phyloP scores from a whole-genome alignment of 2,329 filamentous ascomycete species.

The Aspergillus sp. region DNA sequence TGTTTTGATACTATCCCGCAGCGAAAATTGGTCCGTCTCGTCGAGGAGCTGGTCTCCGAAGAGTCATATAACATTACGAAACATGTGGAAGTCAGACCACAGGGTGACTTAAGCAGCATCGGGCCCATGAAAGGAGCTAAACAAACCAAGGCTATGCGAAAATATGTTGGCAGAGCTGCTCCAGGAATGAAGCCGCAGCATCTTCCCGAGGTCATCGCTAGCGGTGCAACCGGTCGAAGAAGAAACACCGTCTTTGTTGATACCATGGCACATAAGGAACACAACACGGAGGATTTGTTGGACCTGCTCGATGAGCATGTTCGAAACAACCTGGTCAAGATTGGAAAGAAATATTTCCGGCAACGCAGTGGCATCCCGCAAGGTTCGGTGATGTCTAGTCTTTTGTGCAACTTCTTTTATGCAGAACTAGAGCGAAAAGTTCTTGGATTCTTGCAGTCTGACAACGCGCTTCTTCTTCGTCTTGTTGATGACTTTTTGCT shows the following conservation, averaged over 20 bases:
- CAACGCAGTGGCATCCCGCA: constrained; percentile 90
- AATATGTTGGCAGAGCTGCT: constrained; percentile 53
- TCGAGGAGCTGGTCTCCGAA: constrained; percentile 54
- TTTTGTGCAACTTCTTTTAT: constrained; percentile 95
- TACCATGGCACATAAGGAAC: constrained; percentile 53
- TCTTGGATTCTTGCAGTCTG: constrained; percentile 59
- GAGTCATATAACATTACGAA: constrained; percentile 66
- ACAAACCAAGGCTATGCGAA: constrained; percentile 25
- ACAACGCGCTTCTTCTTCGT: constrained; percentile 67
- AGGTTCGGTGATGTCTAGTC: constrained; percentile 79
- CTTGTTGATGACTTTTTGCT: constrained; percentile 92
- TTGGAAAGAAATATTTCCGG: constrained; percentile 82
- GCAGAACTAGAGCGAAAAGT: constrained; percentile 72
- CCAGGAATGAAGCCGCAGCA: constrained; percentile 37
- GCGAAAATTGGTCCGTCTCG: constrained; percentile 62
- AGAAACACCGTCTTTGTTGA: constrained; percentile 73
- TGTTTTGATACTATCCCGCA: constrained; percentile 97
- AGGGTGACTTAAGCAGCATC: constrained; percentile 21
- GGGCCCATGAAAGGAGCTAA: constrained; percentile 10
- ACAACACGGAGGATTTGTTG: constrained; percentile 58
- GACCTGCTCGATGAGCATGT: constrained; percentile 74
- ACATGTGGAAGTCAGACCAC: constrained; percentile 66
- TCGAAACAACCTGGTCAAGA: constrained; percentile 76
- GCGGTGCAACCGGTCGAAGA: constrained; percentile 40
- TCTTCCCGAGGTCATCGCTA: constrained; percentile 44